Conservation (phyloP, 1,284 basidiomycete genomes). For the Apiotrichum gracile region DNA sequence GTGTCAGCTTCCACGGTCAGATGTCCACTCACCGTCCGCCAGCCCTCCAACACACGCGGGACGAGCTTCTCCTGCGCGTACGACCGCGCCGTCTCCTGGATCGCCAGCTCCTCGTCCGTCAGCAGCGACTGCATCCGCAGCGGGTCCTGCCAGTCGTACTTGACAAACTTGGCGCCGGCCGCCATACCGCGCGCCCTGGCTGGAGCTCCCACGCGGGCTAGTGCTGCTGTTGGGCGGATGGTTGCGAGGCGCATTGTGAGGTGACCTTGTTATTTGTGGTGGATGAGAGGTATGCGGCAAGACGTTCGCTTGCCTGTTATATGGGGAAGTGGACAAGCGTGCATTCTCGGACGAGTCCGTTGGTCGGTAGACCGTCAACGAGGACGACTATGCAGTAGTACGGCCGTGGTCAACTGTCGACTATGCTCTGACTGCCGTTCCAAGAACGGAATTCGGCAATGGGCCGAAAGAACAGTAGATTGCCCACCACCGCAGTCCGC, state of each 20-base stretch:
- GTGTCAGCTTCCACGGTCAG: background rate
- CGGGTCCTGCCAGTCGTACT: conserved; percentile 74
- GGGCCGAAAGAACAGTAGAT: too few relatives aligned
- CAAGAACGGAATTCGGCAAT: too few relatives aligned
- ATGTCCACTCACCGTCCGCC: conserved; percentile 67
- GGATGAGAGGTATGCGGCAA: background rate
- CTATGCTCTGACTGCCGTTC: too few relatives aligned
- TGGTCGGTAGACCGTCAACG: too few relatives aligned
- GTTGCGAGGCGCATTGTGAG: conserved; percentile 2
- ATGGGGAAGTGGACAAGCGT: too few relatives aligned
- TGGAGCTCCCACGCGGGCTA: conserved; percentile 2
- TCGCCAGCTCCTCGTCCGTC: conserved; percentile 83
- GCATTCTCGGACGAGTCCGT: too few relatives aligned
- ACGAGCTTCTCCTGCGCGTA: conserved; percentile 81
- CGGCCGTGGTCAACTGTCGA: too few relatives aligned
- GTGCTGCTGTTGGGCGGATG: conserved; percentile 7
- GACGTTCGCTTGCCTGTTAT: too few relatives aligned
- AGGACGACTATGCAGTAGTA: too few relatives aligned
- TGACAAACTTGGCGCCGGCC: conserved; percentile 47
- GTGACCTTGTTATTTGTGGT: too few relatives aligned
- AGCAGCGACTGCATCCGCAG: conserved; percentile 68
- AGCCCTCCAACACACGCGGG: conserved; percentile 78
- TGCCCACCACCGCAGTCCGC: too few relatives aligned
- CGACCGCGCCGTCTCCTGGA: conserved; percentile 78
- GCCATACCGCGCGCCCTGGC: conserved; percentile 13